Evolutionary conservation across 208 protist species (phyloP), one percentile per base, ranked within the genome.

Genomic region (Tritrichomonas foetus): DNA sequence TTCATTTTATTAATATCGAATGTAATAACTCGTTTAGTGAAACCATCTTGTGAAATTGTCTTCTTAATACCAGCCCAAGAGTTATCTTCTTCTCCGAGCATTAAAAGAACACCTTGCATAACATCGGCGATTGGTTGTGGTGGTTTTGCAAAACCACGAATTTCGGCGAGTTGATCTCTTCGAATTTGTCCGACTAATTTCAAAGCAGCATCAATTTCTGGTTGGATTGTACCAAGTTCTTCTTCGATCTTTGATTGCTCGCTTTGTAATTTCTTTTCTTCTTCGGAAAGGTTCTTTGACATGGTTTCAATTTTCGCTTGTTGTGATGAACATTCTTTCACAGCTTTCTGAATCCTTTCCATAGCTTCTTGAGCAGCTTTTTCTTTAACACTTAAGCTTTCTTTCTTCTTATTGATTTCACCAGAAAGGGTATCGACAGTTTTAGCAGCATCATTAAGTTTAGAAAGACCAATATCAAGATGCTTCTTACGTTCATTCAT

Each of bases 11-110:
- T 94, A 66, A 98, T 96, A 95, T 99, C 97, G 95, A 98, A 99
- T 94, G 98, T 97, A 36, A 99, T 94, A 95, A 99, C 99, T 93
- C 98, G 96, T 14, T 97, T 95, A 93, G 98, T 98, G 94, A 99
- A 98, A 20, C 47, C 47, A 93, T 93, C 66, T 33, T 61, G 75
- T 20, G 96, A 96, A 36, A 99, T 95, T 50, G 99, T 97, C 75
- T 97, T 97, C 94, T 98, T 97, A 94, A 99, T 99, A 50, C 96
- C 95, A 41, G 97, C 96, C 98, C 98, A 99, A 36, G 96, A 97
- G 33, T 96, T 97, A 66, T 99, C 98, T 49, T 95, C 84, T 93
- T 96, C 96, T 47, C 97, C 97, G 94, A 98, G 98, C 74, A 99
- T 96, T 66, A 97, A 94, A 89, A 99, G 96, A 8, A 99, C 98